Evolutionary conservation across 129 eudicot genomes (phyloP).

Genomic region (Tagetes patula): DNA sequence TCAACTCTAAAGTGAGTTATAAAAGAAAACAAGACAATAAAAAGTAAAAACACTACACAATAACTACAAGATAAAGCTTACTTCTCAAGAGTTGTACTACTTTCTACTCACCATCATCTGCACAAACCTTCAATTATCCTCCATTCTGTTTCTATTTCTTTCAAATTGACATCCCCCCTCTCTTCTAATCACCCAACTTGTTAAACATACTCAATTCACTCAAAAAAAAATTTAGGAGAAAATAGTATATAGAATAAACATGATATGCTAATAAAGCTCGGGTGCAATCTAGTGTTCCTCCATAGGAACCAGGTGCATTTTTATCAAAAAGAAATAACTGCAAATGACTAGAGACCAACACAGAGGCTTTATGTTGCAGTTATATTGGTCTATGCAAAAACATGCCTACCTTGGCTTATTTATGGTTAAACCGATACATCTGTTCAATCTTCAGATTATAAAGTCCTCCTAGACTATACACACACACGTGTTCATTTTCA

Average conservation of each 20-base stretch:
- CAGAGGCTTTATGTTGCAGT: background rate
- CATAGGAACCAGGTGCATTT: background rate
- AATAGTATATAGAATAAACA: constrained; percentile 7
- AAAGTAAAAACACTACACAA: background rate
- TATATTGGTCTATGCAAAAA: background rate
- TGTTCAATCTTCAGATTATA: background rate
- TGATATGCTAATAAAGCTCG: constrained; percentile 11
- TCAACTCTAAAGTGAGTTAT: background rate
- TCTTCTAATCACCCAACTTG: constrained; percentile 34
- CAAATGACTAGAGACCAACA: background rate
- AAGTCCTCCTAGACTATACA: no score
- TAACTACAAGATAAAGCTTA: background rate
- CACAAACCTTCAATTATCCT: constrained; percentile 26
- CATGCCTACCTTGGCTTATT: background rate
- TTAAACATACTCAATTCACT: background rate
- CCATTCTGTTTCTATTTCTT: constrained; percentile 23
- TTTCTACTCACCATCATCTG: constrained; percentile 11
- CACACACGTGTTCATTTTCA: background rate
- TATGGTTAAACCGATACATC: background rate
- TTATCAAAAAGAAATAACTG: background rate
- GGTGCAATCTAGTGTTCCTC: background rate
- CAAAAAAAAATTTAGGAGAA: background rate
- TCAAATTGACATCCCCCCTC: constrained; percentile 11
- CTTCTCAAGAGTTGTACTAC: background rate
- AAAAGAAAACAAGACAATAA: background rate